Evolutionary conservation across 371 early-diverging fungal genomes (phyloP).

Genomic region (Blakeslea trispora): DNA sequence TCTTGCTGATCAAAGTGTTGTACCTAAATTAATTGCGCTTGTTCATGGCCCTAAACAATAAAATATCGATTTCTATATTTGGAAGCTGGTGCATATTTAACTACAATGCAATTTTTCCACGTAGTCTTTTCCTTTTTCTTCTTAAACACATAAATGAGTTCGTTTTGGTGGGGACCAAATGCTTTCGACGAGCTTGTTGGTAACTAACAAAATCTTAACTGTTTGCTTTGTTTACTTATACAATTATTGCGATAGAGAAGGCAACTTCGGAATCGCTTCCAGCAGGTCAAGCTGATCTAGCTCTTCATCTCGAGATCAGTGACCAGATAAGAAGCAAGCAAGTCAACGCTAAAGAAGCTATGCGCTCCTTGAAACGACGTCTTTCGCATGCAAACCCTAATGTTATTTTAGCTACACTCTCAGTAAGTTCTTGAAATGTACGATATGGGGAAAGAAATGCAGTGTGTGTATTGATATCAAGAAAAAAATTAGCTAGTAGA

Average conservation of each 20-base stretch:
- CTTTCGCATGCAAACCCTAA: conserved; percentile 88
- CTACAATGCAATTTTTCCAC: too few relatives aligned
- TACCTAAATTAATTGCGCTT: conserved; percentile 22
- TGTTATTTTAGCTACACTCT: conserved; percentile 86
- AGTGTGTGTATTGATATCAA: not conserved
- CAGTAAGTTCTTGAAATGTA: conserved; percentile 53
- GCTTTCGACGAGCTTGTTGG: conserved; percentile 59
- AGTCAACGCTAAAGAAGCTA: conserved; percentile 76
- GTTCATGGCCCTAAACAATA: conserved; percentile 26
- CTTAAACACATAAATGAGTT: conserved; percentile 7
- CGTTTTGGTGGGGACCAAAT: conserved; percentile 38
- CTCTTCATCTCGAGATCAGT: conserved; percentile 81
- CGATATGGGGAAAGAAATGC: not conserved
- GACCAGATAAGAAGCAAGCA: conserved; percentile 91
- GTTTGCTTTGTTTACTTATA: too few relatives aligned
- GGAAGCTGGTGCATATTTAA: too few relatives aligned
- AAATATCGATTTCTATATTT: too few relatives aligned
- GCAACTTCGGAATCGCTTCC: conserved; percentile 93
- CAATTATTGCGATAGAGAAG: conserved; percentile 51
- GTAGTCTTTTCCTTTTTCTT: conserved; percentile 1
- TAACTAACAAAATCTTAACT: too few relatives aligned
- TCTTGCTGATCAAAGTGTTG: conserved; percentile 74
- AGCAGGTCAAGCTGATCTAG: conserved; percentile 81
- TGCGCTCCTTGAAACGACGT: conserved; percentile 73
- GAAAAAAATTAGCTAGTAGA: conserved; percentile 70